These are phyloP conservation scores for Dendrostoma leiphaemia DNA, from an alignment of 2,329 filamentous ascomycete species.

Conservation along the genomic window DNA sequence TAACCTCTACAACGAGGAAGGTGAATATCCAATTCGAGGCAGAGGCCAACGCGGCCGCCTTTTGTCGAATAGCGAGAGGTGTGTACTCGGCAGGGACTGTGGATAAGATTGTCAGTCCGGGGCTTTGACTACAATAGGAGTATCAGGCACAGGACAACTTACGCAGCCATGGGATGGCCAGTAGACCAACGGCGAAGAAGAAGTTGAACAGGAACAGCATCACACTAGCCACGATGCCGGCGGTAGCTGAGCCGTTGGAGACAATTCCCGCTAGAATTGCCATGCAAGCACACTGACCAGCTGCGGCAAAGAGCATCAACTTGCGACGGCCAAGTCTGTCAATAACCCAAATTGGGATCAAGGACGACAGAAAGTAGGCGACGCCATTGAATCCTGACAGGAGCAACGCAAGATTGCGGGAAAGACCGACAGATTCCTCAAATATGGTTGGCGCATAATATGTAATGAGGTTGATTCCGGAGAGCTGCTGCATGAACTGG, in stretches of 20 bases:
- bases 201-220: constrained; percentile 52
- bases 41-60: constrained; percentile 55
- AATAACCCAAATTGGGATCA: constrained; percentile 60
- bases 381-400: constrained; percentile 51
- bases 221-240: constrained; percentile 32
- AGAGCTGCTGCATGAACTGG: constrained; percentile 27
- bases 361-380: constrained; percentile 54
- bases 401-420: constrained; percentile 54
- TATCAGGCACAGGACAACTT: too few relatives aligned
- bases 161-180: constrained; percentile 57
- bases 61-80: constrained; percentile 48
- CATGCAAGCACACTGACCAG: constrained; percentile 65
- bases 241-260: too few relatives aligned
- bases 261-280: constrained; percentile 54
- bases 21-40: constrained; percentile 63
- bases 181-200: constrained; percentile 52
- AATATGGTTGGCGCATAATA: constrained; percentile 26
- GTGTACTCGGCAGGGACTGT: constrained; percentile 58
- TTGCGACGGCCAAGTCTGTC: constrained; percentile 66
- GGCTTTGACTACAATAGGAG: too few relatives aligned
- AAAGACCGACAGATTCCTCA: constrained; percentile 42
- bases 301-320: constrained; percentile 69
- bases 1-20: constrained; percentile 62
- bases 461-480: constrained; percentile 29
- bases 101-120: too few relatives aligned